Base-by-base conservation (phyloP, 768 basidiomycete genomes). In the Mycena latifolia region DNA sequence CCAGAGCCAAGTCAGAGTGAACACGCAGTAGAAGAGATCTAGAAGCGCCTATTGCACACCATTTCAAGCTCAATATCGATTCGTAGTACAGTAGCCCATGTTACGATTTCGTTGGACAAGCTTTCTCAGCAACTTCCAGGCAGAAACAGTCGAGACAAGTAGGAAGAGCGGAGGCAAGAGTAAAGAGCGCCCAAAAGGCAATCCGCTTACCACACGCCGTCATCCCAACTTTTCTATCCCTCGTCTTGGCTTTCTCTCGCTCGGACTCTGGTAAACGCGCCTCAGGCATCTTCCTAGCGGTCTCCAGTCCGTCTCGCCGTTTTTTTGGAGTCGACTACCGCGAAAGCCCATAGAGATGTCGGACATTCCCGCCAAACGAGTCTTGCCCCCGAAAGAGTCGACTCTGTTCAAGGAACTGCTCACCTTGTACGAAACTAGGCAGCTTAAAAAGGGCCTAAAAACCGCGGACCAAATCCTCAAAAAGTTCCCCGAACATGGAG, bases 401-500 rank as follows among this genome's bases (percentile, higher is more conserved):
- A 80, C 87, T 27, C 86, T 96, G 35, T 98, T 98, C 86, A 91
- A 91, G 71, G 93, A 96, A 70, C 83, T 98, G 39, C 80, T 98
- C 22, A 89, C 89, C 24, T 84, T 92, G 15, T 99, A 99, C 77
- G 98, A 99, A 79, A 85, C 90, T 14, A 88, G 93, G 72, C 91
- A 94, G 74, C 89, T 95, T 76, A 91, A 95, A 73, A 94, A 94
- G 72, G 96, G 91, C 25, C 85, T 92, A 65, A 98, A 98, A 78
- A 88, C 92, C 9, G 94, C 95, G 1, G 96, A 98, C 79, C 89
- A 89, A 73, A 96, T 99, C 76, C 88, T 99, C 76, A 96, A 95
- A 81, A 98, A 97, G 82, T 89, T 90, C 73, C 96, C 98, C 0
- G 91, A 97, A 46, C 96, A 99, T 84, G 98, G 97, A 73, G 96